phyloP scores from a whole-genome alignment of 345 rosid species.

The Schrenkiella parvula region DNA sequence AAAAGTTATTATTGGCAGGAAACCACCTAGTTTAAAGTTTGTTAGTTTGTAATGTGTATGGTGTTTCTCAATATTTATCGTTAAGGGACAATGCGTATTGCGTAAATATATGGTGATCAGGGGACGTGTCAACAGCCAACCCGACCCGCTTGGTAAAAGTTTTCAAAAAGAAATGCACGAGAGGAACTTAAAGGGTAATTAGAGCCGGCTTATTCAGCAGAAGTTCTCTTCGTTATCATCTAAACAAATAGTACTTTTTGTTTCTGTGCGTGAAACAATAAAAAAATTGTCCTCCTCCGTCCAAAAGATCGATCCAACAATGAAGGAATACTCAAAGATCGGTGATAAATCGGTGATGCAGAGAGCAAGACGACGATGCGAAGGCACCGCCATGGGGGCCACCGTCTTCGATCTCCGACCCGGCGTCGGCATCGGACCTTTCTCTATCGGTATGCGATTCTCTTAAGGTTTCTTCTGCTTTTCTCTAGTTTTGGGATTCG shows the following conservation, averaged over 20 bases:
- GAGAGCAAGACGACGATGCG: conserved; percentile 76
- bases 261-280: background rate
- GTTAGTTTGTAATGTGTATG: too few relatives aligned
- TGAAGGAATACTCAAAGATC: conserved; percentile 31
- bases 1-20: too few relatives aligned
- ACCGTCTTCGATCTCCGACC: conserved; percentile 93
- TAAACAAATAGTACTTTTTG: background rate
- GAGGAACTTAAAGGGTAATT: conserved; percentile 1
- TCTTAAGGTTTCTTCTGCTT: background rate
- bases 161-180: background rate
- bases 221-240: too few relatives aligned
- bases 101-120: background rate
- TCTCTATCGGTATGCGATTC: conserved; percentile 61
- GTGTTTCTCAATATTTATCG: too few relatives aligned
- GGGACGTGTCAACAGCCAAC: background rate
- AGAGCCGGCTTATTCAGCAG: background rate
- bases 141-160: background rate
- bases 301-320: background rate
- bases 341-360: conserved; percentile 40
- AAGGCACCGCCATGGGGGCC: conserved; percentile 98
- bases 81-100: too few relatives aligned
- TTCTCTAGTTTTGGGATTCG: background rate
- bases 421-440: conserved; percentile 88
- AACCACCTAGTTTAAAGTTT: too few relatives aligned
- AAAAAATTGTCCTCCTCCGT: background rate